Evolutionary conservation across 148 eudicot species (phyloP), one percentile per base, ranked within the genome.

Genomic region (Camellia japonica): DNA sequence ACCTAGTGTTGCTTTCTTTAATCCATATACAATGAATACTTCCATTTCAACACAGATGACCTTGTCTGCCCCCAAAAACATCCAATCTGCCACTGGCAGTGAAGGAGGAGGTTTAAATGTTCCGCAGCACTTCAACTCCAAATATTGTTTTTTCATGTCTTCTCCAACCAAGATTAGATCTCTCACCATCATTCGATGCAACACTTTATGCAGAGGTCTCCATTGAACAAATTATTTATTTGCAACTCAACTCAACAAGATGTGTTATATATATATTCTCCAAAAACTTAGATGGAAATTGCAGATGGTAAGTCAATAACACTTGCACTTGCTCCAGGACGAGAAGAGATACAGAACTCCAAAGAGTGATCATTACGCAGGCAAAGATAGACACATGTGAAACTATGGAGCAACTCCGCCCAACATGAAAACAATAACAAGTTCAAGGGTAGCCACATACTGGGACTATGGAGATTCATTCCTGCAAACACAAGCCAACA

Each of bases 401-500:
- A 71, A 56, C 47, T 49, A 47, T 47, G 66, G 41, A 46, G 52
- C n/a, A 74, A 38, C 13, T 55, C 65, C 55, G 15, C 74, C 51
- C 68, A 75, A 46, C 52, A 63, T 67, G 38, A 8, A 55, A 74
- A 15, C 42, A 23, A 77, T 5, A 8, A 71, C 2, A n/a, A 71
- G 46, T 59, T 58, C 67, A 55, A 42, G 8, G 43, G 63, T 11
- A 46, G 73, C 54, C 16, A n/a, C 16, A n/a, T 66, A 7, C n/a
- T 62, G 60, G 44, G 82, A 65, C 44, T 63, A 71, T 4, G 62
- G 80, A 82, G 77, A 71, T 49, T 71, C 80, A 72, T 77, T 77
- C 80, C 84, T 82, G 84, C 84, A 77, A 71, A 77, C 44, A 77
- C 43, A 81, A 76, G 73, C 72, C 71, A 77, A 63, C 54, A 6